Percentiles rank a stretch among this genome's conserved stretches.
Evolutionary conservation across 192 early-diverging fungal species (phyloP).

Genomic region (Lobosporangium transversale): DNA sequence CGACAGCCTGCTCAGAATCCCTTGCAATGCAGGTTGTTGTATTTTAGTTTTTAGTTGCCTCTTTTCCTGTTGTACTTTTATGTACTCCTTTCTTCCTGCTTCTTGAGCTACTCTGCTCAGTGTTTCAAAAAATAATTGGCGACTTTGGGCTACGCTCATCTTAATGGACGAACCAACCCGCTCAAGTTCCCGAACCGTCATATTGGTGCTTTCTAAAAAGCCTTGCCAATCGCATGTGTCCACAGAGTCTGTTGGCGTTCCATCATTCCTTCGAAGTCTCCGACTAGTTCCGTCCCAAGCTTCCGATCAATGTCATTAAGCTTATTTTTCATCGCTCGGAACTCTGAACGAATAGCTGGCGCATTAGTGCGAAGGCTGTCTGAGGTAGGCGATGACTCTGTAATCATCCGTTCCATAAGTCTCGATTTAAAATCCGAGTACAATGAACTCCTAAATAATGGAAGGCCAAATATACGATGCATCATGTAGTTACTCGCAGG

Average conservation of each 20-base stretch:
- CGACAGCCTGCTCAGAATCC: not conserved
- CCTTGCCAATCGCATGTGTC: not conserved
- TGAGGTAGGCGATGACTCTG: not conserved
- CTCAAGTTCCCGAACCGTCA: not conserved
- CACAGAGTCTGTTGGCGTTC: not conserved
- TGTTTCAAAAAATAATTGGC: not conserved
- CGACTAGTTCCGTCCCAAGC: not conserved
- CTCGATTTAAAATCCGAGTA: not conserved
- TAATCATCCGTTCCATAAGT: not conserved
- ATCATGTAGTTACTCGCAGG: not conserved
- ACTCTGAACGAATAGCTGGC: not conserved
- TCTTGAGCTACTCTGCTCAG: not conserved
- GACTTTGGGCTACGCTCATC: not conserved
- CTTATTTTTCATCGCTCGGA: not conserved
- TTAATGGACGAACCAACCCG: not conserved
- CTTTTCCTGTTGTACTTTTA: not conserved
- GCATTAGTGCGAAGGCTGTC: slow-evolving; percentile 7
- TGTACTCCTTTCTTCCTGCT: not conserved
- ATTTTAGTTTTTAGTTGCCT: not conserved
- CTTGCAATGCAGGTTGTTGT: no score
- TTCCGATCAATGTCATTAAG: not conserved
- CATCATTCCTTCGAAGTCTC: not conserved
- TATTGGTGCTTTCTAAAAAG: no score
- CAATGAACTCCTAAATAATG: not conserved
- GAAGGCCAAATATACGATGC: not conserved